Evolutionary conservation across 768 basidiomycete genomes (phyloP).

Genomic region (Leucogyrophana mollusca): DNA sequence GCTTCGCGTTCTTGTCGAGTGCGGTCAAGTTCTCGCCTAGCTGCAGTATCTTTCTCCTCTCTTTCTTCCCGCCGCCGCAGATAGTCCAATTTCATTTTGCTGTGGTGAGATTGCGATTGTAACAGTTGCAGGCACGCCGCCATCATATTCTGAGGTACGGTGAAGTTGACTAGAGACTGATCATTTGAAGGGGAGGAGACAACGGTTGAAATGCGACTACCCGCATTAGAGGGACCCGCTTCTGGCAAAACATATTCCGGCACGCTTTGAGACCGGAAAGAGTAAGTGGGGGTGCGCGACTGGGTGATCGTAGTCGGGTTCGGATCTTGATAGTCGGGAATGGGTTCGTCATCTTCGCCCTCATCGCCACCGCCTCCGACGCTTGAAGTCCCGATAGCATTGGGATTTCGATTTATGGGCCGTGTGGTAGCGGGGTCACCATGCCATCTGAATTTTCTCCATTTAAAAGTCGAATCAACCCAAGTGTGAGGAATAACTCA

Average conservation of each 20-base stretch:
- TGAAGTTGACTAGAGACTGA: slow-evolving; percentile 44
- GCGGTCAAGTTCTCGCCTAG: slow-evolving; percentile 53
- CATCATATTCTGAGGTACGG: slow-evolving; percentile 57
- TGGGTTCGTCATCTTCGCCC: slow-evolving; percentile 48
- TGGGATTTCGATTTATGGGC: slow-evolving; percentile 38
- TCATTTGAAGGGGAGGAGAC: slow-evolving; percentile 28
- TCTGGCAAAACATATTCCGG: slow-evolving; percentile 19
- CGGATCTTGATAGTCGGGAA: slow-evolving; percentile 37
- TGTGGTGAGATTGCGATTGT: slow-evolving; percentile 66
- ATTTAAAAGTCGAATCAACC: slow-evolving; percentile 13
- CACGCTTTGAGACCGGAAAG: slow-evolving; percentile 11
- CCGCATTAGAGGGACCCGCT: slow-evolving; percentile 16
- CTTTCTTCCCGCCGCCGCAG: slow-evolving; percentile 65
- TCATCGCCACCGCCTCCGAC: slow-evolving; percentile 39
- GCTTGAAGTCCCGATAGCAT: slow-evolving; percentile 25
- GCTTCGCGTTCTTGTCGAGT: slow-evolving; percentile 54
- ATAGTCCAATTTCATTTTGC: slow-evolving; percentile 69
- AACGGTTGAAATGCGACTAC: slow-evolving; percentile 10
- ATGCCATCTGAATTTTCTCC: slow-evolving; percentile 48
- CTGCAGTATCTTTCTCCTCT: slow-evolving; percentile 56
- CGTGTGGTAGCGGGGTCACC: slow-evolving; percentile 62
- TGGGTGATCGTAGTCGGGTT: slow-evolving; percentile 30
- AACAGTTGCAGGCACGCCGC: slow-evolving; percentile 57
- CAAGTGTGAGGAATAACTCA: slow-evolving; percentile 21
- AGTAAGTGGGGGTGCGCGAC: slow-evolving; percentile 18